These are phyloP conservation scores for Goffeauzyma gilvescens DNA, from an alignment of 768 basidiomycete species.

Conservation along the genomic window DNA sequence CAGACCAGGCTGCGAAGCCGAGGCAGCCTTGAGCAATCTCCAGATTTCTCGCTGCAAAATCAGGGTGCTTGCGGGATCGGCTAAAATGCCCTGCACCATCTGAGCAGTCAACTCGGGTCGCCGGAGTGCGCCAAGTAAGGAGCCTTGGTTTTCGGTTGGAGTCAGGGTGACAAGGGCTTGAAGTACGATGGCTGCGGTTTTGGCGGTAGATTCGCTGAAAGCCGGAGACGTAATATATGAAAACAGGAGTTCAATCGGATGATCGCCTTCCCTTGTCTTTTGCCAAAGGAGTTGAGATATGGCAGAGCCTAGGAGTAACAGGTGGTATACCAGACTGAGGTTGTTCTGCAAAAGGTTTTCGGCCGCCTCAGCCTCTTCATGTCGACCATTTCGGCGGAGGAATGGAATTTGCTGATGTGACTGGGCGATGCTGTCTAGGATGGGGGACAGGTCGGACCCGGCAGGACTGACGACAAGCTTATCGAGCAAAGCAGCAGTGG, in stretches of 20 bases:
- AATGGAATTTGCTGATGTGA: no score
- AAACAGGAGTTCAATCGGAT: constrained; percentile 2
- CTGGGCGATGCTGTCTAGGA: constrained; percentile 1
- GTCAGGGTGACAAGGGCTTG: neutral
- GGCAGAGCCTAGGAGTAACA: neutral
- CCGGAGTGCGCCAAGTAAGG: neutral
- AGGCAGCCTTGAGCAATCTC: constrained; percentile 2
- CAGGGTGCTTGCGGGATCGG: neutral
- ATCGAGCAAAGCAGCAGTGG: no score
- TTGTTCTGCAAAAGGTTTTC: neutral
- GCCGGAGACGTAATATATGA: neutral
- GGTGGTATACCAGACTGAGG: neutral
- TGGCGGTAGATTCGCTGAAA: neutral
- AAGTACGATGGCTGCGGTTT: neutral
- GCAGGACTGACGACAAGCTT: no score
- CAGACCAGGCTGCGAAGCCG: neutral
- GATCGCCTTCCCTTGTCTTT: constrained; percentile 2
- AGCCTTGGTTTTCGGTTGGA: neutral
- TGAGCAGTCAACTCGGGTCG: neutral
- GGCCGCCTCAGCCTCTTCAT: neutral
- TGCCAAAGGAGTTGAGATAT: neutral
- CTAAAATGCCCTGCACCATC: neutral
- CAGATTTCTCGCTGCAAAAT: neutral
- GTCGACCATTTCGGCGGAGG: neutral
- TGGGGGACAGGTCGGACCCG: no score